Evolutionary conservation across 2,329 filamentous ascomycete species (phyloP).

Genomic region (Exophiala sp.): DNA sequence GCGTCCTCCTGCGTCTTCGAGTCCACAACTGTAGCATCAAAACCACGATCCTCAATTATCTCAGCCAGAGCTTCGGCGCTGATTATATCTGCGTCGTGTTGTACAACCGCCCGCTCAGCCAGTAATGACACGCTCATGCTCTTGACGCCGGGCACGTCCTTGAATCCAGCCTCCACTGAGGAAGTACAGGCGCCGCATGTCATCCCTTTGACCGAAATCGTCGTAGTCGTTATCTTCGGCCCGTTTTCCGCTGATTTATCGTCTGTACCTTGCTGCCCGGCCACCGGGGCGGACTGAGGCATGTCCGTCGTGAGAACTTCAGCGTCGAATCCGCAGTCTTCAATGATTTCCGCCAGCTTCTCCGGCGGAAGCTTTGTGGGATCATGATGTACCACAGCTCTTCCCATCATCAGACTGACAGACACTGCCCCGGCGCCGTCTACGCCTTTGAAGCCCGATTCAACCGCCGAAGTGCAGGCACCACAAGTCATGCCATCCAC

Average conservation of each 20-base stretch:
- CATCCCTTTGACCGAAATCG: slow-evolving; percentile 77
- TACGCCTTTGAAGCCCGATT: slow-evolving; percentile 78
- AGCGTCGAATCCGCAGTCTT: slow-evolving; percentile 88
- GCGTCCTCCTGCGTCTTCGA: slow-evolving; percentile 44
- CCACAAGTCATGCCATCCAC: slow-evolving; percentile 86
- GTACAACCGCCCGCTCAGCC: slow-evolving; percentile 76
- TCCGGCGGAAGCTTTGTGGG: slow-evolving; percentile 66
- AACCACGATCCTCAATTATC: slow-evolving; percentile 63
- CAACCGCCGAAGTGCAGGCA: slow-evolving; percentile 90
- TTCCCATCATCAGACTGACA: slow-evolving; percentile 89
- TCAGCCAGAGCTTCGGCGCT: slow-evolving; percentile 51
- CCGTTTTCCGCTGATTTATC: background rate
- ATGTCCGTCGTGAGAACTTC: slow-evolving; percentile 78
- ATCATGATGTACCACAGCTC: slow-evolving; percentile 90
- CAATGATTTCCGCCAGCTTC: slow-evolving; percentile 74
- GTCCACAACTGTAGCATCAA: slow-evolving; percentile 72
- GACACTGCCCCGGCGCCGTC: slow-evolving; percentile 79
- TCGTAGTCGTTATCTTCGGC: slow-evolving; percentile 57
- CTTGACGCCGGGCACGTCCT: slow-evolving; percentile 65
- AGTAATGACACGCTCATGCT: slow-evolving; percentile 76
- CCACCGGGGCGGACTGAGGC: slow-evolving; percentile 34
- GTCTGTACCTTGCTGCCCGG: background rate
- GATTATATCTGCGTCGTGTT: slow-evolving; percentile 61
- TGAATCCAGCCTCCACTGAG: slow-evolving; percentile 74
- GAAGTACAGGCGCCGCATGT: slow-evolving; percentile 87